Conservation (phyloP, 495 filamentous ascomycete species). For the Pyrenula massariospora region DNA sequence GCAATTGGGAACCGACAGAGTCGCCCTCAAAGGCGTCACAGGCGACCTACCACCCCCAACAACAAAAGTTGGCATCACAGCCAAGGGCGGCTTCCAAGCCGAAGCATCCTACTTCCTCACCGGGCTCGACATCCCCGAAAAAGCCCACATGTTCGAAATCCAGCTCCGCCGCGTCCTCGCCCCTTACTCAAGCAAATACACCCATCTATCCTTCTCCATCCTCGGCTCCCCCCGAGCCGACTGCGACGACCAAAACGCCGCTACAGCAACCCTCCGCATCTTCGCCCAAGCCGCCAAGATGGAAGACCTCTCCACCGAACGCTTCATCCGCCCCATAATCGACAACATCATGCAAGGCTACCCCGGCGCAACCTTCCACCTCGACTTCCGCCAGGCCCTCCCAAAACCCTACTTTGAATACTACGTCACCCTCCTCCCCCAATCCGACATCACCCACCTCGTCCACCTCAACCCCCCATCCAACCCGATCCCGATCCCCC, state of each 20-base stretch:
- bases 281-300: slow-evolving; percentile 23
- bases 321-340: slow-evolving; percentile 23
- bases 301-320: slow-evolving; percentile 19
- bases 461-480: slow-evolving; percentile 13
- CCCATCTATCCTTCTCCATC: slow-evolving; percentile 20
- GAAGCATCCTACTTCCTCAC: slow-evolving; percentile 29
- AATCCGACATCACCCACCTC: slow-evolving; percentile 23
- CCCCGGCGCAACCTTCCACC: slow-evolving; percentile 27
- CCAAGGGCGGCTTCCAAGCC: slow-evolving; percentile 34
- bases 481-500: not conserved
- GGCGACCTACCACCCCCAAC: slow-evolving; percentile 38
- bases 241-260: slow-evolving; percentile 20
- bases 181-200: slow-evolving; percentile 12
- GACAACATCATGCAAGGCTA: slow-evolving; percentile 33
- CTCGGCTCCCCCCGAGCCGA: slow-evolving; percentile 18
- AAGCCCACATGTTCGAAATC: slow-evolving; percentile 26
- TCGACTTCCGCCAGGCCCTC: slow-evolving; percentile 26
- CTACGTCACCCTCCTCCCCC: slow-evolving; percentile 29
- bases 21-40: slow-evolving; percentile 29
- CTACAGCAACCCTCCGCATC: slow-evolving; percentile 26
- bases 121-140: slow-evolving; percentile 33
- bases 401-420: slow-evolving; percentile 28
- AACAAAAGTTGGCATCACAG: slow-evolving; percentile 43
- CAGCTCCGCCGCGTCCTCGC: slow-evolving; percentile 18
- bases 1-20: slow-evolving; percentile 25